A percentile compares a stretch with the other conserved stretches of the same genome.
Evolutionary conservation across 2,329 filamentous ascomycete genomes (phyloP).

Genomic region (Ophiosphaerella herpotricha): DNA sequence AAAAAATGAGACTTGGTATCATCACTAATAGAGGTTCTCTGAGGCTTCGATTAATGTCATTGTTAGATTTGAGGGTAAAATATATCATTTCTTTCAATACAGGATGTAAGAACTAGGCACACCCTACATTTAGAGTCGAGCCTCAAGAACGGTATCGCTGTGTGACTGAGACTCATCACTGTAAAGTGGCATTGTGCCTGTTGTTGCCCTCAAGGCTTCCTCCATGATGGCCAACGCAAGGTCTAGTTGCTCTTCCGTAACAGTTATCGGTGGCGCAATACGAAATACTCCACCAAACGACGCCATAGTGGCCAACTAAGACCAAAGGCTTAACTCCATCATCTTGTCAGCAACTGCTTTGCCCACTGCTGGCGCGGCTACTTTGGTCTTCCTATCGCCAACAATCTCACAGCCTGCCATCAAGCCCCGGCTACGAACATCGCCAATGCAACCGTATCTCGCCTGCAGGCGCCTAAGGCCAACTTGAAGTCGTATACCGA

Average conservation of each 20-base stretch:
- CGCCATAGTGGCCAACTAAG: conserved; percentile 59
- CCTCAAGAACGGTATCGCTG: background rate
- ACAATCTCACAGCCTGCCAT: conserved; percentile 66
- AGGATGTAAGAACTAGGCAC: background rate
- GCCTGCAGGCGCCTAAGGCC: conserved; percentile 54
- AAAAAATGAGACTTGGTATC: no score
- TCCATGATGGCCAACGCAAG: conserved; percentile 62
- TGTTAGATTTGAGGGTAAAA: no score
- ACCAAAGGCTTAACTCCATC: conserved; percentile 60
- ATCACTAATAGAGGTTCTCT: no score
- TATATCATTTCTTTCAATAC: background rate
- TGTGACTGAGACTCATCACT: background rate
- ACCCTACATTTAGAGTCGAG: background rate
- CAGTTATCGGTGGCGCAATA: conserved; percentile 65
- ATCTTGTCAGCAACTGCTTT: conserved; percentile 54
- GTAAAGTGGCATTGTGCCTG: conserved; percentile 42
- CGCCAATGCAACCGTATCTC: conserved; percentile 65
- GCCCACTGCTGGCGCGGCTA: conserved; percentile 54
- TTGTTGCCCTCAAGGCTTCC: conserved; percentile 60
- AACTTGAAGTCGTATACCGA: conserved; percentile 54
- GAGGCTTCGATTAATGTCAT: no score
- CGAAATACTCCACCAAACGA: conserved; percentile 58
- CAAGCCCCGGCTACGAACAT: conserved; percentile 63
- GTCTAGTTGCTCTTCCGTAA: conserved; percentile 50
- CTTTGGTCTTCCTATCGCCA: conserved; percentile 54